Base-by-base conservation (phyloP, 306 rosid genomes). In the Malus sylvestris region DNA sequence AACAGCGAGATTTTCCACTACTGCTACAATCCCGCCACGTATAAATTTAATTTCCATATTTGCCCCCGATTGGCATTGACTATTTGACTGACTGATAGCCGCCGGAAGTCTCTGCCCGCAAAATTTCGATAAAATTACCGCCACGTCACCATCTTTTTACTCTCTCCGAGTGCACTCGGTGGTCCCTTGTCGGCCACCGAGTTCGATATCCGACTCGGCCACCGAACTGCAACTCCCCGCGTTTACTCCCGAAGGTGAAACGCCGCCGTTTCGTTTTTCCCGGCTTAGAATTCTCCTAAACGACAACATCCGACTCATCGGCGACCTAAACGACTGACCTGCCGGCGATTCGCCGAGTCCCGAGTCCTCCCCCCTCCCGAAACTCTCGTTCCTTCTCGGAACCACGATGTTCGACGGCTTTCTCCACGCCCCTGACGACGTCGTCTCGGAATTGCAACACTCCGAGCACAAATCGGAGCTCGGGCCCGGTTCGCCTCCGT, bases 251-350 rank as follows among this genome's bases (percentile, higher is more conserved):
- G 89, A 57, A 2, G 97, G 91, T 0, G 92, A 91, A 71, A 61
- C 20, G 23, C 82, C 81, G 2, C 85, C 83, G 9, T 70, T 57
- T 49, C 86, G 80, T 38, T 55, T 73, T 19, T 91, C 96, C 77
- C 89, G 81, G 58, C 96, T 86, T 1, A 93, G 79, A 1, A 93
- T 86, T 53, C 91, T 82, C 83, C 70, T 87, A 3, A 94, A 85
- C 70, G 97, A 94, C 83, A 87, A 4, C 85, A 91, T 80, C 4
- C 94, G 91, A 58, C 91, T 85, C 84, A 82, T 80, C 65, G 97
- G 87, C 10, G 97, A 89, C 22, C 81, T 44, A 44, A 82, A 85
- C 70, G 89, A 66, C 74, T 77, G 88, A 59, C 79, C 59, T 18
- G 88, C 30, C 45, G 84, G 69, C 67, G 92, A 88, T 59, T 84